phyloP scores from a whole-genome alignment of 75 land plant genomes.

The Larix kaempferi region DNA sequence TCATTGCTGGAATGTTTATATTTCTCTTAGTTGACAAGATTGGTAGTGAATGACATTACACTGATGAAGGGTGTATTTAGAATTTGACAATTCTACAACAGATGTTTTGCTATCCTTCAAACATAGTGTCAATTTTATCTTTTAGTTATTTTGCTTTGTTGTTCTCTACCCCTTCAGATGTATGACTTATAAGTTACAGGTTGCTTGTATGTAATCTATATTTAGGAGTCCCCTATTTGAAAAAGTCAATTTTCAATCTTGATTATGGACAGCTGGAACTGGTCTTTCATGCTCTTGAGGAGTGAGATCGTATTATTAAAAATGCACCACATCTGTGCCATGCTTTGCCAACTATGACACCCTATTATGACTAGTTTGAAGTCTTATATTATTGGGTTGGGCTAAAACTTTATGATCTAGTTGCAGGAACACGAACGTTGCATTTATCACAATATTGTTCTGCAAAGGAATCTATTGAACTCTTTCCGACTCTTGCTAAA shows the following conservation, averaged over 20 bases:
- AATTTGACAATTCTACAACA: not conserved
- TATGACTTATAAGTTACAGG: not conserved
- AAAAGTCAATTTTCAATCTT: constrained; percentile 92
- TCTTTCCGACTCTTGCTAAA: constrained; percentile 87
- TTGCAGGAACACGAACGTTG: constrained; percentile 81
- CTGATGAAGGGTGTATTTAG: not conserved
- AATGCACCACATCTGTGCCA: constrained; percentile 98
- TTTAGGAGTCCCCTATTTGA: constrained; percentile 89
- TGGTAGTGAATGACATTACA: not conserved
- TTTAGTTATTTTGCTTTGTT: not conserved
- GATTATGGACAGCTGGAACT: constrained; percentile 92
- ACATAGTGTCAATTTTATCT: not conserved
- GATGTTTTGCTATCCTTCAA: not conserved
- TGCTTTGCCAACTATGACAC: constrained; percentile 96
- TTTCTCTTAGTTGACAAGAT: not conserved
- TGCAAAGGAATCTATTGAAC: constrained; percentile 73
- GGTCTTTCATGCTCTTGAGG: constrained; percentile 97
- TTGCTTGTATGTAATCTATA: not conserved
- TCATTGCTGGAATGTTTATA: not conserved
- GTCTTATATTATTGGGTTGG: constrained; percentile 92
- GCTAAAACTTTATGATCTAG: constrained; percentile 89
- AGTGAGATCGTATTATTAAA: constrained; percentile 83
- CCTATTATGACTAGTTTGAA: constrained; percentile 98
- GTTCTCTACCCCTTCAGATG: not conserved
- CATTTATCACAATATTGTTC: constrained; percentile 91